Evolutionary conservation across 192 early-diverging fungal species (phyloP).

Genomic region (Entomortierella chlamydospora): DNA sequence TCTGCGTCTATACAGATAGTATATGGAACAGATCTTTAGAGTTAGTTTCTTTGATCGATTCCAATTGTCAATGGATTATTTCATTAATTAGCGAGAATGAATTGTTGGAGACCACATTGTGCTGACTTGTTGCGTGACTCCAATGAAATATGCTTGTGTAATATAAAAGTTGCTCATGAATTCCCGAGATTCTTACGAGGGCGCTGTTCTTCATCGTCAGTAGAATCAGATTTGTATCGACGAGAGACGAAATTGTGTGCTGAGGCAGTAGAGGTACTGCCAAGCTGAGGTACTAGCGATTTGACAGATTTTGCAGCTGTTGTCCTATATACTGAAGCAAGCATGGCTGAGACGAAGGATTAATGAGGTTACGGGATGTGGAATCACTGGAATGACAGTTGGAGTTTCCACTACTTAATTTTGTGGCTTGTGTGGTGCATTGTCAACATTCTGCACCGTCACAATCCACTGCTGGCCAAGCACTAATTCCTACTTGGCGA

Average conservation of each 20-base stretch:
- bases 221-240: conserved; percentile 31
- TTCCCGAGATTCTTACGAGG: conserved; percentile 17
- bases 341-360: conserved; percentile 27
- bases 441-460: too few species aligned
- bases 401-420: too few species aligned
- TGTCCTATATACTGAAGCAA: conserved; percentile 37
- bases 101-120: too few species aligned
- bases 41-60: background rate
- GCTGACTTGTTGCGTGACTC: too few species aligned
- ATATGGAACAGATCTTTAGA: background rate
- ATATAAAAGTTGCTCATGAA: too few species aligned
- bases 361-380: background rate
- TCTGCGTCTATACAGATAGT: conserved; percentile 24
- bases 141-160: too few species aligned
- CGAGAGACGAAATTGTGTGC: conserved; percentile 39
- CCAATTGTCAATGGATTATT: too few species aligned
- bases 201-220: conserved; percentile 18
- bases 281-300: conserved; percentile 11
- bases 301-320: conserved; percentile 29
- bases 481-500: too few species aligned
- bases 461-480: too few species aligned
- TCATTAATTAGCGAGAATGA: too few species aligned
- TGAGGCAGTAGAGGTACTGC: conserved; percentile 6
- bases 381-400: conserved; percentile 3
- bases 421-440: too few species aligned